Percentiles rank a stretch among this genome's conserved stretches.
Evolutionary conservation across 768 basidiomycete species (phyloP).

Genomic region (Lactarius sp.): DNA sequence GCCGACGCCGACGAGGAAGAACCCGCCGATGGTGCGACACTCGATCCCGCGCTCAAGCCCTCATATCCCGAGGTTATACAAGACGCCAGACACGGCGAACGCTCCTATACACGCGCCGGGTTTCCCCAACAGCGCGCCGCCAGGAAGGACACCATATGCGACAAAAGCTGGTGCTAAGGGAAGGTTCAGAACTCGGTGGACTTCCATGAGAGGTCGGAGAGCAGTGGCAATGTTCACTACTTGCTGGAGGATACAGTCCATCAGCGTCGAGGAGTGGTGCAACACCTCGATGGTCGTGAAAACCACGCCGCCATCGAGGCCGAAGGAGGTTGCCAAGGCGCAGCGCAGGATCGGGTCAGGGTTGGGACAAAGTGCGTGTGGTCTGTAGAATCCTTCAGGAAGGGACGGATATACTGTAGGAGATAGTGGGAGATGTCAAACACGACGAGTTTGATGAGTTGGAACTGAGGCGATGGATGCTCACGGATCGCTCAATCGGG

Average conservation of each 20-base stretch:
- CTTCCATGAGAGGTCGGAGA: conserved; percentile 35
- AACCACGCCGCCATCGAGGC: conserved; percentile 8
- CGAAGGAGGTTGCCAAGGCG: neutral
- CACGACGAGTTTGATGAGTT: neutral
- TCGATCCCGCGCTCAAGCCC: conserved; percentile 55
- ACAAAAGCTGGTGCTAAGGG: conserved; percentile 39
- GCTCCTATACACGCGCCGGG: conserved; percentile 54
- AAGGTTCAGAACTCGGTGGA: conserved; percentile 37
- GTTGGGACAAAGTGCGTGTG: conserved; percentile 11
- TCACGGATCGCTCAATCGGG: neutral
- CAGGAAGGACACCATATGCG: conserved; percentile 31
- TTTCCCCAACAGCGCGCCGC: no score
- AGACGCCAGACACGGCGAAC: conserved; percentile 51
- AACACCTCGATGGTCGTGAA: conserved; percentile 18
- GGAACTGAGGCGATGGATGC: neutral
- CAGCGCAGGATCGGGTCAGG: neutral
- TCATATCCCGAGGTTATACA: conserved; percentile 57
- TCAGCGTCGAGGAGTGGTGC: conserved; percentile 28
- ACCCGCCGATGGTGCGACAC: conserved; percentile 42
- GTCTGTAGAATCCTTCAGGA: neutral
- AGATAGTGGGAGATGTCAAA: conserved; percentile 2
- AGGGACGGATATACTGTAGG: conserved; percentile 6
- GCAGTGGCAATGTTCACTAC: conserved; percentile 34
- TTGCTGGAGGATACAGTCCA: no score
- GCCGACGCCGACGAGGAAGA: conserved; percentile 54